phyloP scores from a whole-genome alignment of 2,329 filamentous ascomycete genomes.

The Thielaviopsis cerberus region DNA sequence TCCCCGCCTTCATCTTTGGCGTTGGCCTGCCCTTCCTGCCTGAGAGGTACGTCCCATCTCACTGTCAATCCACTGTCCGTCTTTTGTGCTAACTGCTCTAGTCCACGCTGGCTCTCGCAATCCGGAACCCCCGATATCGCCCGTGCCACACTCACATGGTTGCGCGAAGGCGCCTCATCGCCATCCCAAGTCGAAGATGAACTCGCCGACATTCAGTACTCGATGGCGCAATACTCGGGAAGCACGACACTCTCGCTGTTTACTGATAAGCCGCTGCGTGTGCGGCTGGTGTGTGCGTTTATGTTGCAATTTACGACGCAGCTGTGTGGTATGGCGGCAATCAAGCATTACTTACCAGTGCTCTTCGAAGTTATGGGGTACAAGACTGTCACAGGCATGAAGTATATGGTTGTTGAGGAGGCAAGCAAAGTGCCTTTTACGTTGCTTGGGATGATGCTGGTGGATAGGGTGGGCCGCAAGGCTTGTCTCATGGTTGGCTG shows the following conservation, averaged over 20 bases:
- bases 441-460: slow-evolving; percentile 36
- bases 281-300: slow-evolving; percentile 36
- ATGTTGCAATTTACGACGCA: slow-evolving; percentile 41
- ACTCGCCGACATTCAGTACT: slow-evolving; percentile 27
- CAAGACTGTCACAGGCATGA: slow-evolving; percentile 26
- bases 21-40: slow-evolving; percentile 32
- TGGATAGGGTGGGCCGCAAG: slow-evolving; percentile 32
- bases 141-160: slow-evolving; percentile 25
- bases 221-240: slow-evolving; percentile 18
- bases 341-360: slow-evolving; percentile 41
- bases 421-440: slow-evolving; percentile 39
- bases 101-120: slow-evolving; percentile 40
- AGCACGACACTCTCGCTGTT: slow-evolving; percentile 27
- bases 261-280: slow-evolving; percentile 27
- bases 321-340: slow-evolving; percentile 39
- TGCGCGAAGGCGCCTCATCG: slow-evolving; percentile 27
- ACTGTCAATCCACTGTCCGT: not conserved
- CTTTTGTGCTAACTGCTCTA: slow-evolving; percentile 14
- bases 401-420: slow-evolving; percentile 37
- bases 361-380: slow-evolving; percentile 34
- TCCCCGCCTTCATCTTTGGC: slow-evolving; percentile 32
- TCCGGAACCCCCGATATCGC: slow-evolving; percentile 26
- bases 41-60: slow-evolving; percentile 28
- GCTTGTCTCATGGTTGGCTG: slow-evolving; percentile 30
- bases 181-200: slow-evolving; percentile 23